Percentiles rank a stretch among this genome's conserved stretches.
phyloP scores from a whole-genome alignment of 306 rosid species.

The Fragaria iinumae region DNA sequence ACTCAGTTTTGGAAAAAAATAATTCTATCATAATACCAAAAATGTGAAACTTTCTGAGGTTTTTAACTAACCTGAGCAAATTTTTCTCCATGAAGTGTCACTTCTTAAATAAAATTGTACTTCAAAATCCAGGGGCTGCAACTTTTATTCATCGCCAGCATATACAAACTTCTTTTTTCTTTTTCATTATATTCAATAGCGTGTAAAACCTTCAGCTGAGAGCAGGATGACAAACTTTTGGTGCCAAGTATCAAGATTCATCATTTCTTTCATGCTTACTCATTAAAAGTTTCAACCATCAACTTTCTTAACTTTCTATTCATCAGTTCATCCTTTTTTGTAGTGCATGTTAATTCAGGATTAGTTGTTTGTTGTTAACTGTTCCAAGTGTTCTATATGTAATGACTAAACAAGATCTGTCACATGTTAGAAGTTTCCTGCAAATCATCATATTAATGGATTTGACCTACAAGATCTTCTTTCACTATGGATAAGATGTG shows the following conservation, averaged over 20 bases:
- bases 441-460: background rate
- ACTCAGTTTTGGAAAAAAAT: background rate
- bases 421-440: background rate
- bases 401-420: background rate
- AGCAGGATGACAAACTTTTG: background rate
- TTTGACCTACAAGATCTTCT: background rate
- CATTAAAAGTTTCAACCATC: background rate
- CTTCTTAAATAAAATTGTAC: background rate
- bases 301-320: background rate
- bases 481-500: background rate
- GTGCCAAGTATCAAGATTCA: too few relatives aligned
- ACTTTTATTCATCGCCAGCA: background rate
- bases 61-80: background rate
- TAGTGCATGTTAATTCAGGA: background rate
- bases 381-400: background rate
- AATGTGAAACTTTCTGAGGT: background rate
- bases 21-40: background rate
- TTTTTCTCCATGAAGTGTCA: background rate
- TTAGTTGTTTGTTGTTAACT: background rate
- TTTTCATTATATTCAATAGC: background rate
- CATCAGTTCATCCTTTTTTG: background rate
- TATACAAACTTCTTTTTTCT: background rate
- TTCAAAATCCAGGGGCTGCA: background rate
- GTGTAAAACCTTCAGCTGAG: background rate
- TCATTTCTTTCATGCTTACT: background rate